Evolutionary conservation across 805 yeast species (phyloP).

Genomic region (Candida oleophila): DNA sequence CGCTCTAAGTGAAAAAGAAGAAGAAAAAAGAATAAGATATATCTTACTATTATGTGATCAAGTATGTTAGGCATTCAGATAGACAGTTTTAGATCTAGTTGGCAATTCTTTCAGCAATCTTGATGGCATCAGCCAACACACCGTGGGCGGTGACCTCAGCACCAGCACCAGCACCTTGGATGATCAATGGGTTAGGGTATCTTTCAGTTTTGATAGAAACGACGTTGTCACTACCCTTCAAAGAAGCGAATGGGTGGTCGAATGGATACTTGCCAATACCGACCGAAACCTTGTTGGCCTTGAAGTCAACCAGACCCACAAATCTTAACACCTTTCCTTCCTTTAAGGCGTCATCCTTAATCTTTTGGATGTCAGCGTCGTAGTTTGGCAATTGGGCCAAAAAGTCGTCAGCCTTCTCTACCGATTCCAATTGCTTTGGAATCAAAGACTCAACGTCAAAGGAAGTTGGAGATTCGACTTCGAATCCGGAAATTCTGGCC

Average conservation of each 20-base stretch:
- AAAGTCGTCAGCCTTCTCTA: constrained; percentile 73
- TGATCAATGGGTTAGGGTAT: constrained; percentile 86
- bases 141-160: constrained; percentile 73
- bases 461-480: constrained; percentile 82
- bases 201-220: constrained; percentile 89
- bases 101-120: constrained; percentile 84
- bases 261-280: constrained; percentile 84
- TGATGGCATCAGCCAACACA: constrained; percentile 89
- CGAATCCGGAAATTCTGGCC: constrained; percentile 87
- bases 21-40: too few relatives aligned
- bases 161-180: constrained; percentile 98
- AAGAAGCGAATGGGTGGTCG: constrained; percentile 93
- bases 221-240: constrained; percentile 95
- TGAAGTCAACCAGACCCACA: constrained; percentile 86
- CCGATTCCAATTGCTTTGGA: constrained; percentile 79
- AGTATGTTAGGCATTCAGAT: too few relatives aligned
- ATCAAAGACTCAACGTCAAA: constrained; percentile 94
- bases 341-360: constrained; percentile 77
- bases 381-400: constrained; percentile 76
- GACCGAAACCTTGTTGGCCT: constrained; percentile 68
- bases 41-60: too few relatives aligned
- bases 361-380: constrained; percentile 73
- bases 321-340: constrained; percentile 89
- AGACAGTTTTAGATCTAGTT: too few relatives aligned
- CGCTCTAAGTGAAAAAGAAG: background rate